phyloP scores from a whole-genome alignment of 306 rosid genomes.

The Vigna angularis region DNA sequence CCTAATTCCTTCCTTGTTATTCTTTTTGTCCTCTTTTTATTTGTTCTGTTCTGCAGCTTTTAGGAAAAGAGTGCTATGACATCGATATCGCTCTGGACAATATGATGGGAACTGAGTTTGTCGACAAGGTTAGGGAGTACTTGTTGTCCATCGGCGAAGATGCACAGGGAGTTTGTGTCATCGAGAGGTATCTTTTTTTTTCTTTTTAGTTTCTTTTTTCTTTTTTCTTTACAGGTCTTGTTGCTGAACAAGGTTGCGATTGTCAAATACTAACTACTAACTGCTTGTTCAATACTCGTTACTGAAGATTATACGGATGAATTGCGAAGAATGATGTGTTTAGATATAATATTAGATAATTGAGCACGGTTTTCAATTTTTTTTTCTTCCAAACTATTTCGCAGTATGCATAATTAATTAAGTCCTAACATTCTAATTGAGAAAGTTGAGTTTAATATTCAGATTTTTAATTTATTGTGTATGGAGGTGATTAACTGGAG shows the following conservation, averaged over 20 bases:
- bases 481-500: background rate
- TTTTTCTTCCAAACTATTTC: background rate
- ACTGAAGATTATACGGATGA: background rate
- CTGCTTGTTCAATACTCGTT: background rate
- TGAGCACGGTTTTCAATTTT: background rate
- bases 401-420: background rate
- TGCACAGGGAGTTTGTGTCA: constrained; percentile 86
- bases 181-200: constrained; percentile 62
- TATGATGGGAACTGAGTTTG: constrained; percentile 92
- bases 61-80: constrained; percentile 88
- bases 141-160: constrained; percentile 77
- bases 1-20: background rate
- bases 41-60: constrained; percentile 62
- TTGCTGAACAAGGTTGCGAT: background rate
- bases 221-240: background rate
- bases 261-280: background rate
- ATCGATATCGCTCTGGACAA: constrained; percentile 90
- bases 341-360: background rate
- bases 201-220: background rate
- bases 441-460: constrained; percentile 8
- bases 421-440: background rate
- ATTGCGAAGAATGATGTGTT: background rate
- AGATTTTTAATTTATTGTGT: background rate
- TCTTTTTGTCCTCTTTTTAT: background rate
- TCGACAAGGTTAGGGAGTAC: constrained; percentile 76